Percentiles rank a stretch among this genome's conserved stretches.
Evolutionary conservation across 1,284 basidiomycete species (phyloP).

Genomic region (Fomitopsis betulina): DNA sequence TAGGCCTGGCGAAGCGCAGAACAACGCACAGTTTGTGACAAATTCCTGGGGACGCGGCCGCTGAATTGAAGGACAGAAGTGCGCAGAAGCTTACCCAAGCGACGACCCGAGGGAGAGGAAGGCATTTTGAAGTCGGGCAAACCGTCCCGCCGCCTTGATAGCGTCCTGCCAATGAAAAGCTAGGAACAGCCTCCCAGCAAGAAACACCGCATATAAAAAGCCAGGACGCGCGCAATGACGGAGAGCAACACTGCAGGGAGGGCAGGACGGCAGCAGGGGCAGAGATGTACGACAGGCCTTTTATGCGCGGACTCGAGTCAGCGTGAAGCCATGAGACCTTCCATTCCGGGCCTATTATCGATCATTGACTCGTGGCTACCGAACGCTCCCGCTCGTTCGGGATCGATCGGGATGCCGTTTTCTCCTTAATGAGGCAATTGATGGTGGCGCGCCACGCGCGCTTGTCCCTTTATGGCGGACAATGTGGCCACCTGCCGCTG

Average conservation of each 20-base stretch:
- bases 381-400: background rate
- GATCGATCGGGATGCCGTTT: background rate
- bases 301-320: constrained; percentile 10
- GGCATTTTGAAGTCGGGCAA: background rate
- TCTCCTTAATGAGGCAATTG: background rate
- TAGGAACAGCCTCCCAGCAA: background rate
- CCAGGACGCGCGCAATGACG: background rate
- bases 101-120: background rate
- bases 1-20: too few relatives aligned
- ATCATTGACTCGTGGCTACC: constrained; percentile 11
- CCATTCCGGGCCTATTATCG: background rate
- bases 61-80: background rate
- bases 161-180: background rate
- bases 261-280: background rate
- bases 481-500: too few relatives aligned
- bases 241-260: background rate
- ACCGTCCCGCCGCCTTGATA: background rate
- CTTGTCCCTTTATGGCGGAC: background rate
- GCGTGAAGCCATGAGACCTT: background rate
- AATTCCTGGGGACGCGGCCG: too few relatives aligned
- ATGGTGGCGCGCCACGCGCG: background rate
- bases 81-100: background rate
- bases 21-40: too few relatives aligned
- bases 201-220: background rate
- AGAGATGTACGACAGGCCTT: background rate